Conservation (phyloP, 2,329 filamentous ascomycete genomes). For the Colletotrichum liriopes region DNA sequence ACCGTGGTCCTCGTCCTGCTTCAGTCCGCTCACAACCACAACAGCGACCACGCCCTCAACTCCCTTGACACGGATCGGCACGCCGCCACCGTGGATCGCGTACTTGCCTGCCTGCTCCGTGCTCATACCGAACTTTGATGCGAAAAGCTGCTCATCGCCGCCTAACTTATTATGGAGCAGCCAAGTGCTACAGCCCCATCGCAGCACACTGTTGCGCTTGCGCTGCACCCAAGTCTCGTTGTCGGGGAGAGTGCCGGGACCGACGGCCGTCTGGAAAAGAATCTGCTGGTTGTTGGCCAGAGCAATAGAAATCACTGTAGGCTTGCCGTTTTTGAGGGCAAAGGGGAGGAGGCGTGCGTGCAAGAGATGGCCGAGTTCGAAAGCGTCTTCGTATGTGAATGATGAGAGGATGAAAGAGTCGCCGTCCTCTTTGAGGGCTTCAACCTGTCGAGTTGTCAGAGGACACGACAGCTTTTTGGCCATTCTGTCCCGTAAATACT, state of each 20-base stretch:
- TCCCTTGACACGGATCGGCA: slow-evolving; percentile 79
- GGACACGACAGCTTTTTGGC: no score
- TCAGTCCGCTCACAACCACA: slow-evolving; percentile 82
- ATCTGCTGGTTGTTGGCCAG: slow-evolving; percentile 71
- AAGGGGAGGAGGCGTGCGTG: slow-evolving; percentile 73
- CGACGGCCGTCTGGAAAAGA: slow-evolving; percentile 79
- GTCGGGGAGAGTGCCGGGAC: slow-evolving; percentile 78
- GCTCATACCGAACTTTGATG: slow-evolving; percentile 75
- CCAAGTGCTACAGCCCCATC: slow-evolving; percentile 81
- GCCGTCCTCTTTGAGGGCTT: slow-evolving; percentile 52
- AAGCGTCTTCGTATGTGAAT: slow-evolving; percentile 77
- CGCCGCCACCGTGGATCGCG: slow-evolving; percentile 84
- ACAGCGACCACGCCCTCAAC: slow-evolving; percentile 84
- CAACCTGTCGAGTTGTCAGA: slow-evolving; percentile 44
- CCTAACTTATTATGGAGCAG: slow-evolving; percentile 78
- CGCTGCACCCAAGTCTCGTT: slow-evolving; percentile 80
- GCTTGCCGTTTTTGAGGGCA: slow-evolving; percentile 54
- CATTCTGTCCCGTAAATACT: not conserved
- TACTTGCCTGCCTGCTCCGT: slow-evolving; percentile 71
- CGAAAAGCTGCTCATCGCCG: slow-evolving; percentile 76
- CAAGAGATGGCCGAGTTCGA: slow-evolving; percentile 75
- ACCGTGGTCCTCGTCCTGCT: slow-evolving; percentile 84
- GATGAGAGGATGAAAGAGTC: slow-evolving; percentile 62
- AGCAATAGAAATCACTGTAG: slow-evolving; percentile 76
- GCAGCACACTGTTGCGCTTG: slow-evolving; percentile 80